A percentile compares a stretch with the other conserved stretches of the same genome.
Conservation (phyloP, 2,329 filamentous ascomycete genomes). For the Exophiala calicioides region DNA sequence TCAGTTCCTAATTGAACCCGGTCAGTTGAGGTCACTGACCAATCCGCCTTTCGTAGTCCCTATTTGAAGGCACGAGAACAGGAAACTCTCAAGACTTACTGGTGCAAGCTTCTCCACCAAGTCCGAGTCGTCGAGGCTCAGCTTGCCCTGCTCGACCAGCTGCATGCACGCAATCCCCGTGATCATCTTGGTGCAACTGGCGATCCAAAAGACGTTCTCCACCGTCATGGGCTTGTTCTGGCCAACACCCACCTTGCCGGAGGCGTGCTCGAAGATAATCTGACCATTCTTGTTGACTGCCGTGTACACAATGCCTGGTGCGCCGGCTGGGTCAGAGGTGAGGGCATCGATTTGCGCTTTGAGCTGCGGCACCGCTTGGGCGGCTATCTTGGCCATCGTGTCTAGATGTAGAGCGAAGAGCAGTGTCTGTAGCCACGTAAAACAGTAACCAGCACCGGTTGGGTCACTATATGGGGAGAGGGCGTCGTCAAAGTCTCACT, state of each 20-base stretch:
- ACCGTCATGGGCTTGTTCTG: constrained; percentile 31
- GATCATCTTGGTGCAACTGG: constrained; percentile 61
- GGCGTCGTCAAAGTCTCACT: too few relatives aligned
- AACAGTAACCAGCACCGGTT: too few relatives aligned
- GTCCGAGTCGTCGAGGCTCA: constrained; percentile 52
- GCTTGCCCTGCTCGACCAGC: constrained; percentile 54
- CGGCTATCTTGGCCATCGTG: constrained; percentile 28
- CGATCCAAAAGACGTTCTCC: constrained; percentile 50
- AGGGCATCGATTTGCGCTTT: constrained; percentile 29
- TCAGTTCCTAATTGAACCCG: constrained; percentile 44
- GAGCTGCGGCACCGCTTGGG: constrained; percentile 23
- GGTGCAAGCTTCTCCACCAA: constrained; percentile 50
- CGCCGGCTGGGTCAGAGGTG: constrained; percentile 23
- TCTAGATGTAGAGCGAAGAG: too few relatives aligned
- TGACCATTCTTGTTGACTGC: constrained; percentile 34
- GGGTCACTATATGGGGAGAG: too few relatives aligned
- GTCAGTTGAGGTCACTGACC: background rate
- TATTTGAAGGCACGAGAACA: background rate
- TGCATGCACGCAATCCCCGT: constrained; percentile 58
- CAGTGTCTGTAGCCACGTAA: background rate
- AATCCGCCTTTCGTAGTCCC: too few relatives aligned
- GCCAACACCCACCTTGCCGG: constrained; percentile 31
- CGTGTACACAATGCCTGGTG: constrained; percentile 31
- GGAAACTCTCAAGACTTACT: constrained; percentile 18
- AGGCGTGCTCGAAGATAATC: constrained; percentile 34